A percentile compares a stretch with the other conserved stretches of the same genome.
phyloP scores from a whole-genome alignment of 805 yeast genomes.

The Kuraishia floccosa region DNA sequence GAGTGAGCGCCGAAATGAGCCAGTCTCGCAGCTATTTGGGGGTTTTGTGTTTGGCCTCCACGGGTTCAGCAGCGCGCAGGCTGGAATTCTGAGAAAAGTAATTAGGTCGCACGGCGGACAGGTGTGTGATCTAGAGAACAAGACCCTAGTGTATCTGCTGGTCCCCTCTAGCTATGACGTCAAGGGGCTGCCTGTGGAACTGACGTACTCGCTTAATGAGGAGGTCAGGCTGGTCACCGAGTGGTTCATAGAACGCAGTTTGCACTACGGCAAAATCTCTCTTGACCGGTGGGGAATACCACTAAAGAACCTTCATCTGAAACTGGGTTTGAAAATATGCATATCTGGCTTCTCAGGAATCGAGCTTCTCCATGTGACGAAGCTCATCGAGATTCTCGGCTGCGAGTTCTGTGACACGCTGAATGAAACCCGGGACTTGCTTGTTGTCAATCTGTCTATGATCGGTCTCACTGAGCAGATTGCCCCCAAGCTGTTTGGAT shows the following conservation, averaged over 20 bases:
- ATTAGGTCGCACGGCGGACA: conserved; percentile 35
- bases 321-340: conserved; percentile 24
- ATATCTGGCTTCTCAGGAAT: conserved; percentile 72
- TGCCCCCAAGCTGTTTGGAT: conserved; percentile 29
- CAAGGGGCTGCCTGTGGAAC: conserved; percentile 7
- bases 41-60: conserved; percentile 28
- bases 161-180: conserved; percentile 12
- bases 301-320: conserved; percentile 14
- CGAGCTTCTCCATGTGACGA: conserved; percentile 54
- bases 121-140: conserved; percentile 7
- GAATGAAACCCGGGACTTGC: conserved; percentile 37
- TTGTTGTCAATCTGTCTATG: conserved; percentile 37
- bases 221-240: conserved; percentile 44
- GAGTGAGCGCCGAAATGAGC: background rate
- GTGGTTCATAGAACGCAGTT: conserved; percentile 70
- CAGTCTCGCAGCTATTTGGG: conserved; percentile 9
- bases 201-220: conserved; percentile 6
- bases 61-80: conserved; percentile 28
- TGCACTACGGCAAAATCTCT: conserved; percentile 38
- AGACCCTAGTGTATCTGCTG: conserved; percentile 8
- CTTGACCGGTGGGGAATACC: conserved; percentile 60
- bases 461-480: conserved; percentile 27
- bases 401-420: conserved; percentile 38
- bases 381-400: conserved; percentile 44
- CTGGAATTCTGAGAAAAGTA: conserved; percentile 24